Conservation (phyloP, 1,284 basidiomycete species). For the Cryptococcus wingfieldii region DNA sequence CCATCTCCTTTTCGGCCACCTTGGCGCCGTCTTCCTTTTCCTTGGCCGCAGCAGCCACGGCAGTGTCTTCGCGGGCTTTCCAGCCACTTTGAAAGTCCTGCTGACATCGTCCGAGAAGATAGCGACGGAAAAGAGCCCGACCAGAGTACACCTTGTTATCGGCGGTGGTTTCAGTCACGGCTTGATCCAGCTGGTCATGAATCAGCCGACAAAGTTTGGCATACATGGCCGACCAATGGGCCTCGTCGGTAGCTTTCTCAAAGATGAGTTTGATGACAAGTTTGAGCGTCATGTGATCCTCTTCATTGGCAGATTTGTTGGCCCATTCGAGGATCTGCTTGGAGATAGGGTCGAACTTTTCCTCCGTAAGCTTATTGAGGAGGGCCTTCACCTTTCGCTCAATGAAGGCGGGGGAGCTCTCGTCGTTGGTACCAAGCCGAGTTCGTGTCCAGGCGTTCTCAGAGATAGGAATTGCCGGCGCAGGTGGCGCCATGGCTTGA, state of each 20-base stretch:
- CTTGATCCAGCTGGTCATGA: constrained; percentile 79
- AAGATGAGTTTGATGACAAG: constrained; percentile 95
- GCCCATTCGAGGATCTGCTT: constrained; percentile 90
- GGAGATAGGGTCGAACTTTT: constrained; percentile 93
- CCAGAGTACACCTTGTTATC: constrained; percentile 82
- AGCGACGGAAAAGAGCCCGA: constrained; percentile 82
- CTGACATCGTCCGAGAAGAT: constrained; percentile 86
- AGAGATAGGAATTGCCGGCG: constrained; percentile 65
- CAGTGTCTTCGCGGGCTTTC: constrained; percentile 56
- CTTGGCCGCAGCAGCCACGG: constrained; percentile 55
- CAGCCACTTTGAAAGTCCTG: constrained; percentile 88
- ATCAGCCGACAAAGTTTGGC: constrained; percentile 90
- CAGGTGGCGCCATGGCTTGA: constrained; percentile 38
- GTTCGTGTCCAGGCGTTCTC: constrained; percentile 74
- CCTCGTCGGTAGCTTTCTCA: constrained; percentile 95
- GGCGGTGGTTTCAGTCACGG: constrained; percentile 74
- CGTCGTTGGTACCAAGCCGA: constrained; percentile 50
- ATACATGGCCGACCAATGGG: constrained; percentile 94
- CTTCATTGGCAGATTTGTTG: constrained; percentile 88
- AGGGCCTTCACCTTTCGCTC: constrained; percentile 90
- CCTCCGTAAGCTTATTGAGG: constrained; percentile 95
- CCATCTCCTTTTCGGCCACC: constrained; percentile 50
- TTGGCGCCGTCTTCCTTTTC: constrained; percentile 56
- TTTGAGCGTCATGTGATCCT: constrained; percentile 86
- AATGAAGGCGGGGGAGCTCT: constrained; percentile 73